These are phyloP conservation scores for Parmales sp. DNA, from an alignment of 108 stramenopile species.

Conservation along the genomic window DNA sequence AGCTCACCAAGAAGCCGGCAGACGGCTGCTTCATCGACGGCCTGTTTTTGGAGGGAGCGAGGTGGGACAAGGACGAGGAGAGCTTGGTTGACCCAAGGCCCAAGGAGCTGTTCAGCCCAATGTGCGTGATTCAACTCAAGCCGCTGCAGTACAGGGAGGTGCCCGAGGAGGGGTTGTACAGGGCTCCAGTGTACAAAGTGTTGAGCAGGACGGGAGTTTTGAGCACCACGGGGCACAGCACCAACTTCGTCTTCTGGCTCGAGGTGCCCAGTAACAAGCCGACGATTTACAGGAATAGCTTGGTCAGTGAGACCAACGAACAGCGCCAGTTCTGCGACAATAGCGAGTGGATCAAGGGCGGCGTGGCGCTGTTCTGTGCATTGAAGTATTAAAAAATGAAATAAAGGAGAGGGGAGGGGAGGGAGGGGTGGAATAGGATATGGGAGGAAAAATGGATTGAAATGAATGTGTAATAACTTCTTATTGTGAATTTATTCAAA, in stretches of 20 bases:
- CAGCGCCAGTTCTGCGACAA: conserved; percentile 44
- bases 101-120: conserved; percentile 45
- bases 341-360: conserved; percentile 52
- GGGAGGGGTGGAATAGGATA: not conserved
- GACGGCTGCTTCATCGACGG: conserved; percentile 50
- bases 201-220: conserved; percentile 26
- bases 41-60: conserved; percentile 49
- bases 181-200: conserved; percentile 24
- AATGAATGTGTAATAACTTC: too few species aligned
- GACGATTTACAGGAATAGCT: conserved; percentile 30
- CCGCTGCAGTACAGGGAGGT: conserved; percentile 27
- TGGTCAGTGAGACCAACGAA: conserved; percentile 45
- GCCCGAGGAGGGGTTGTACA: conserved; percentile 19
- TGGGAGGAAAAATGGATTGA: not conserved
- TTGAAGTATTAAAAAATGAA: conserved; percentile 35
- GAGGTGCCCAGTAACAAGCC: conserved; percentile 36
- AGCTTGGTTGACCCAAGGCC: conserved; percentile 41
- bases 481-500: too few species aligned
- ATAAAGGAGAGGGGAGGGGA: not conserved
- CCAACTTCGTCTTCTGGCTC: conserved; percentile 52
- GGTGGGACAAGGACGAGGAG: conserved; percentile 35
- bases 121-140: conserved; percentile 45
- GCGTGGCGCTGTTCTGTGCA: conserved; percentile 50
- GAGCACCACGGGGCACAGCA: conserved; percentile 52
- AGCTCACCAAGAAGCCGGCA: conserved; percentile 25